Percentiles rank a stretch among this genome's conserved stretches.
phyloP scores from a whole-genome alignment of 2,329 filamentous ascomycete species.

The Alternaria arborescens region DNA sequence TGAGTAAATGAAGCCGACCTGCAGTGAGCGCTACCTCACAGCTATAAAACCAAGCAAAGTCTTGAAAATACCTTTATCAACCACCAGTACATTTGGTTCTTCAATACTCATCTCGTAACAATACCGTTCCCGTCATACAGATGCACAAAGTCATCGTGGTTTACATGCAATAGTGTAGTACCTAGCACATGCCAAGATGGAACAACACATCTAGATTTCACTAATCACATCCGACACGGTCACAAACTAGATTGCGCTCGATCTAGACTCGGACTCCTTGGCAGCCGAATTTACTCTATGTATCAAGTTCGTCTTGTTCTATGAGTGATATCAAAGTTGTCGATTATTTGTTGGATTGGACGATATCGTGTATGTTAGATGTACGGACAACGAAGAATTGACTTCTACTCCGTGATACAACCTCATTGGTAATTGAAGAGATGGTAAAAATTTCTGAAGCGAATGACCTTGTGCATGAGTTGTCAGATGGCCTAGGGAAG shows the following conservation, averaged over 20 bases:
- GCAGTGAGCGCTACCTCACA: accelerated
- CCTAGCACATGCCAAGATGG: background rate
- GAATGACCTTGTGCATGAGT: too few relatives aligned
- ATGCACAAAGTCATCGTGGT: background rate
- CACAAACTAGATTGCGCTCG: background rate
- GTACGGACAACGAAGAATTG: too few relatives aligned
- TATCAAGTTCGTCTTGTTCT: background rate
- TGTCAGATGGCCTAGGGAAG: too few relatives aligned
- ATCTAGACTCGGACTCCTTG: background rate
- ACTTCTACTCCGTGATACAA: too few relatives aligned
- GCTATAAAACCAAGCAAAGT: too few relatives aligned
- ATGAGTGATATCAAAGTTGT: too few relatives aligned
- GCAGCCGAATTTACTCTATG: background rate
- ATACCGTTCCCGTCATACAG: accelerated
- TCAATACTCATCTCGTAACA: accelerated
- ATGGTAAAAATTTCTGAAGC: too few relatives aligned
- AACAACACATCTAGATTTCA: background rate
- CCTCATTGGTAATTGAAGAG: too few relatives aligned
- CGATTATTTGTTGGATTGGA: background rate
- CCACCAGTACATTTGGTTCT: too few relatives aligned
- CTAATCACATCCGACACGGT: background rate
- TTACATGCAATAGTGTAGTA: too few relatives aligned
- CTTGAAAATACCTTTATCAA: too few relatives aligned
- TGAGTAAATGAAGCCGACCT: too few relatives aligned
- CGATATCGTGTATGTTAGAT: background rate